Evolutionary conservation across 768 basidiomycete genomes (phyloP).

Genomic region (Cystofilobasidium ferigula): DNA sequence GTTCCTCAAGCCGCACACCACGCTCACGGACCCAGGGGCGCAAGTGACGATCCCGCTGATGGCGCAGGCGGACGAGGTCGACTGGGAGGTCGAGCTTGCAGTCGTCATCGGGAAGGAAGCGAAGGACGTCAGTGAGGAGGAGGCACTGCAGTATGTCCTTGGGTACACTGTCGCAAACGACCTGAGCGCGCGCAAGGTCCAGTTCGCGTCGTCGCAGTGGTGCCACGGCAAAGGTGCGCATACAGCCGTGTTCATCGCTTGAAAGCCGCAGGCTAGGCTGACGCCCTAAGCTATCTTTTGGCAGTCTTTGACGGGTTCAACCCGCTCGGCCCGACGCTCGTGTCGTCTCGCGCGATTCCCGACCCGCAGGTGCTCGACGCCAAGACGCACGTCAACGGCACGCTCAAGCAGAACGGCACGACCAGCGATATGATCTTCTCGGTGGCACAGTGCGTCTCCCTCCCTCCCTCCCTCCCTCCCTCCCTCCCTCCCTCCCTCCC

Average conservation of each 20-base stretch:
- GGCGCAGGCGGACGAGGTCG: conserved; percentile 35
- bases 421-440: conserved; percentile 9
- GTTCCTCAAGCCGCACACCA: conserved; percentile 36
- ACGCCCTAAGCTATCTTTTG: neutral
- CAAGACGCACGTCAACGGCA: conserved; percentile 11
- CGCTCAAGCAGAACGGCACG: conserved; percentile 6
- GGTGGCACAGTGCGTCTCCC: conserved; percentile 5
- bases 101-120: conserved; percentile 73
- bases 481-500: neutral
- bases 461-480: neutral
- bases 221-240: conserved; percentile 27
- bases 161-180: conserved; percentile 41
- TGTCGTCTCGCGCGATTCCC: conserved; percentile 28
- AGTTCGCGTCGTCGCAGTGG: conserved; percentile 45
- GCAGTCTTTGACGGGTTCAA: conserved; percentile 33
- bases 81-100: conserved; percentile 19
- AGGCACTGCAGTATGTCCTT: conserved; percentile 75
- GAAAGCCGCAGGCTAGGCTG: too few relatives aligned
- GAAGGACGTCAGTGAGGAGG: conserved; percentile 64
- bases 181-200: conserved; percentile 50
- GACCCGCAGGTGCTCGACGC: conserved; percentile 28
- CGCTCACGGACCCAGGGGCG: conserved; percentile 35
- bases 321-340: conserved; percentile 35
- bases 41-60: conserved; percentile 32
- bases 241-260: too few relatives aligned